Conservation (phyloP, 257 asterid genomes). For the Ocimum tenuiflorum region DNA sequence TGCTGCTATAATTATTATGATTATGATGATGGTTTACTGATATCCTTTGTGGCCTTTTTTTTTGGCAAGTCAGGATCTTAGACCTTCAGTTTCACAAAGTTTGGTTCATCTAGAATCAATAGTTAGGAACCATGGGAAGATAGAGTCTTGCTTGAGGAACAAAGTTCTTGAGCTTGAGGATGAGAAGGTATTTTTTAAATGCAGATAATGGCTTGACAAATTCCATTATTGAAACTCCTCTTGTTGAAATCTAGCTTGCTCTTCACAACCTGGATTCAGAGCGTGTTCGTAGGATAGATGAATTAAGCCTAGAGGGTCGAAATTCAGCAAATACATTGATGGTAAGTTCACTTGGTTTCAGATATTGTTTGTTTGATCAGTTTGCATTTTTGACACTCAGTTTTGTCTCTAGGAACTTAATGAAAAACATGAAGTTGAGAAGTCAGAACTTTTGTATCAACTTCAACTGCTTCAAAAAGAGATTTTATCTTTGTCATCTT, state of each 20-base stretch:
- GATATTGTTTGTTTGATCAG: constrained; percentile 9
- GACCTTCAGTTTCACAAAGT: constrained; percentile 42
- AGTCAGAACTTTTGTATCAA: constrained; percentile 40
- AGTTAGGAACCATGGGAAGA: constrained; percentile 39
- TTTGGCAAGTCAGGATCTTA: constrained; percentile 51
- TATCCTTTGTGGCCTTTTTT: not conserved
- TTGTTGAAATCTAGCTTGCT: constrained; percentile 41
- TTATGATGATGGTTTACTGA: not conserved
- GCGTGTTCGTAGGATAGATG: constrained; percentile 48
- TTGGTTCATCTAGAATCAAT: constrained; percentile 40
- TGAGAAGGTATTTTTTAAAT: constrained; percentile 56
- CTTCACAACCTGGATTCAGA: constrained; percentile 49
- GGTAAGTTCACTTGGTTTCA: constrained; percentile 34
- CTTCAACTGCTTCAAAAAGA: constrained; percentile 62
- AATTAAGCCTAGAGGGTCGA: constrained; percentile 42
- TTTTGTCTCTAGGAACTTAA: constrained; percentile 48
- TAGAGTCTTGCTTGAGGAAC: constrained; percentile 42
- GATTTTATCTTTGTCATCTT: constrained; percentile 51
- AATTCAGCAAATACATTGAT: constrained; percentile 34
- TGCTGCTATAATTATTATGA: not conserved
- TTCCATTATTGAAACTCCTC: constrained; percentile 22
- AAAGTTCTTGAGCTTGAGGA: constrained; percentile 50
- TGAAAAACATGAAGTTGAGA: constrained; percentile 51
- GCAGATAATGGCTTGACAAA: constrained; percentile 4
- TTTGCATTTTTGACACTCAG: constrained; percentile 23